Base-by-base conservation (phyloP, 306 rosid species). In the Nissolia schottii region DNA sequence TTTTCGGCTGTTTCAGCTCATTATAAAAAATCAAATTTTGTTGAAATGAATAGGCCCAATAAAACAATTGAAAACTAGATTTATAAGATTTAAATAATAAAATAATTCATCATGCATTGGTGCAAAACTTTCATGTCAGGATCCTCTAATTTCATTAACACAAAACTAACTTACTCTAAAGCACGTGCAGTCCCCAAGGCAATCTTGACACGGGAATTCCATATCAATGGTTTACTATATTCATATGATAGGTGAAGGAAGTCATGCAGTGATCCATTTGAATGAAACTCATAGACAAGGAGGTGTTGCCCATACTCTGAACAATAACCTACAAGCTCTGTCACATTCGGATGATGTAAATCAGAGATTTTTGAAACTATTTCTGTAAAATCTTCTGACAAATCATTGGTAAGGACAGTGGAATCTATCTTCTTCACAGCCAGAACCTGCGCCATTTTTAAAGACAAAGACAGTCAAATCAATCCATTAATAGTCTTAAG, bases 171-270 rank as follows among this genome's bases (percentile, higher is more conserved):
- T 88, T 89, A 94, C 99, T 94, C 99, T 63, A 94, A 74, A 73
- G 97, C 96, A 35, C 99, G 96, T 31, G 97, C 97, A 68, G 93
- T 91, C 43, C 97, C 99, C 85, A 94, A 81, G 71, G 99, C 99
- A 79, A 94, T 88, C 87, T 94, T 94, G 75, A 94, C 96, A 35
- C 99, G 91, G 43, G 97, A 72, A 84, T 89, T 91, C 99, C 99
- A 94, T 79, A 90, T 89, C 86, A 94, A 68, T 35, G 99, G 99
- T 82, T 91, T 91, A 77, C 83, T 86, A 77, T 87, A 83, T 62
- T 91, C 97, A 77, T 91, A 95, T 64, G 90, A 78, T 45, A 94
- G 80, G 75, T 94, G 99, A 80, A 91, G 87, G 84, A 85, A 94
- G 53, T 94, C 99, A 58, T 87, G 86, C 79, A 94, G 82, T 10